Evolutionary conservation across 148 eudicot genomes (phyloP).

Genomic region (Vaccinium vitisidaea): DNA sequence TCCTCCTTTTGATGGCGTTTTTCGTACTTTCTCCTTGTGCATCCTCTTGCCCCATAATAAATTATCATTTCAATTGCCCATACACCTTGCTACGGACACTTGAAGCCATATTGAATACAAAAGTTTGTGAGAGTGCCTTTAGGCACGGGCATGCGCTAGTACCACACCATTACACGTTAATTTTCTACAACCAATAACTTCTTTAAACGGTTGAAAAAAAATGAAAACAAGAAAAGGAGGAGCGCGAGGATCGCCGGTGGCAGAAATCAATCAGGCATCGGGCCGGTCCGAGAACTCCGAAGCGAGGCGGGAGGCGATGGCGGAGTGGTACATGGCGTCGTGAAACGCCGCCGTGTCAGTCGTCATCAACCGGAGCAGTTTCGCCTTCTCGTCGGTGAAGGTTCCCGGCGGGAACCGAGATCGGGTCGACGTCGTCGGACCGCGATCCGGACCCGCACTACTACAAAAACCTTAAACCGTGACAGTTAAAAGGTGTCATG

Average conservation of each 20-base stretch:
- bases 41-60: no score
- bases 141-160: no score
- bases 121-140: no score
- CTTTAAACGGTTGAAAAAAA: background rate
- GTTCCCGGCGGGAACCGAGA: constrained; percentile 26
- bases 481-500: no score
- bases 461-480: no score
- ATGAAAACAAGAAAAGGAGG: no score
- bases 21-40: no score
- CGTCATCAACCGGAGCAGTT: constrained; percentile 42
- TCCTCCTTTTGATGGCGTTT: no score
- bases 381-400: constrained; percentile 49
- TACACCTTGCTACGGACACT: no score
- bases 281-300: constrained; percentile 32
- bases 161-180: background rate
- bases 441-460: background rate
- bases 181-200: background rate
- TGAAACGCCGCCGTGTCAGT: constrained; percentile 31
- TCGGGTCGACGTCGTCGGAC: background rate
- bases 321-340: constrained; percentile 51
- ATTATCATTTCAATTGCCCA: no score
- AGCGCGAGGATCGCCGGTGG: no score
- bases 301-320: constrained; percentile 49
- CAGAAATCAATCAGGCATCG: background rate
- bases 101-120: no score